A percentile compares a stretch with the other conserved stretches of the same genome.
phyloP scores from a whole-genome alignment of 2,329 filamentous ascomycete species.

The Scedosporium boydii region DNA sequence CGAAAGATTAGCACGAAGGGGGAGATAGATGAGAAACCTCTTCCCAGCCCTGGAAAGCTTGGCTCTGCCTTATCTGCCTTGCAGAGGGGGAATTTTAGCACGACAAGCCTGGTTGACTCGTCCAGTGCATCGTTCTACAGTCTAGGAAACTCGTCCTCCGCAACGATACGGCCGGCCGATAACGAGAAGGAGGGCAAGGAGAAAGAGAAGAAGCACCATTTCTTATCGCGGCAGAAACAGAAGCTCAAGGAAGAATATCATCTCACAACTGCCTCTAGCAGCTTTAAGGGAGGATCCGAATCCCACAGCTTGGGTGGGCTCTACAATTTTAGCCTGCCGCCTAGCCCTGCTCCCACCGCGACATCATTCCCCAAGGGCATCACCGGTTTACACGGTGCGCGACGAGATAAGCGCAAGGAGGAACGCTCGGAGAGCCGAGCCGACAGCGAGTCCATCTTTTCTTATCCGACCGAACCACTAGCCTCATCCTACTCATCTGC shows the following conservation, averaged over 20 bases:
- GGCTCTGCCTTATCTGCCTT: conserved; percentile 56
- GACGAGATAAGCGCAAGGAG: conserved; percentile 65
- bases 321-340: conserved; percentile 68
- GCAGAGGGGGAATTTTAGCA: conserved; percentile 60
- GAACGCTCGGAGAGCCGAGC: conserved; percentile 47
- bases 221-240: conserved; percentile 69
- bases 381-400: conserved; percentile 29
- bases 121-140: conserved; percentile 57
- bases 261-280: conserved; percentile 65
- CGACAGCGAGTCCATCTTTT: conserved; percentile 39
- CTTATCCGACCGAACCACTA: conserved; percentile 13
- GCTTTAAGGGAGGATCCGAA: conserved; percentile 55
- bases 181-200: conserved; percentile 47
- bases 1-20: conserved; percentile 66
- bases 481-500: conserved; percentile 11
- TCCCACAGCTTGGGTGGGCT: conserved; percentile 65
- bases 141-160: conserved; percentile 65
- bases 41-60: conserved; percentile 66
- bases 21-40: conserved; percentile 54
- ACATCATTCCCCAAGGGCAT: conserved; percentile 71
- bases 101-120: conserved; percentile 59
- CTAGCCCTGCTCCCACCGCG: conserved; percentile 57
- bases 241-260: conserved; percentile 69
- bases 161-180: conserved; percentile 61
- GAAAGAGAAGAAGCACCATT: conserved; percentile 72